Base-by-base conservation (phyloP, 2,329 filamentous ascomycete genomes). In the Westerdykella ornata region DNA sequence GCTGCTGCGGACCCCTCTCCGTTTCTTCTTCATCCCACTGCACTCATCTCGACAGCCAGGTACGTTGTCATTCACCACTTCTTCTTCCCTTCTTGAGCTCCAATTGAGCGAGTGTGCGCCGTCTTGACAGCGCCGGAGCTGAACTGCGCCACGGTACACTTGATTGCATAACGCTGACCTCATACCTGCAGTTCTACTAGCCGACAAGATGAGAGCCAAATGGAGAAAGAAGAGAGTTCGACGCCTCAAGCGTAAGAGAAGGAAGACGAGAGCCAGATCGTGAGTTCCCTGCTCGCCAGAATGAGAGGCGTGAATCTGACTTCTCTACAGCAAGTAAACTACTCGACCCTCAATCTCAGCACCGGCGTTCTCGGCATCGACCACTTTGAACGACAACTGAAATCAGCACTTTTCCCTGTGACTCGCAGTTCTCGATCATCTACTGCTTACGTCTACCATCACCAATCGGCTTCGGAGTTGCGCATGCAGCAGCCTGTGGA, bases 181-280 rank as follows among this genome's bases (percentile, higher is more conserved):
- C 48, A 52, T 26, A 19, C 35, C 36, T 19, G 11, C 45, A 49
- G 45, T 36, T 53, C 47, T 60, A 52, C 52, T 56, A 60, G 60
- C 65, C 62, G 64, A 69, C 70, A 74, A 71, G 71, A 83, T 84
- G 81, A 84, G 90, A 92, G 89, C 88, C 71, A 97, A 97, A 81
- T 97, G 92, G 92, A 92, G 90, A 81, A 98, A 98, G 86, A 98
- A 98, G 90, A 82, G 92, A 73, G 89, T 95, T 77, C 82, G 92
- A 68, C 84, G 92, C 75, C 88, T 98, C 74, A 97, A 97, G 85
- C 85, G 89, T 72, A 98, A 98, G 89, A 88, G 92, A 79, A 94
- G 92, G 88, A 98, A 98, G 90, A 95, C 92, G 77, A 83, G 92
- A 73, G 92, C 90, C 67, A 78, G 92, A 78, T 89, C 83, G 92